Percentiles rank a stretch among this genome's conserved stretches.
Evolutionary conservation across 1,284 basidiomycete species (phyloP).

Genomic region (Cutaneotrichosporon daszewskae): DNA sequence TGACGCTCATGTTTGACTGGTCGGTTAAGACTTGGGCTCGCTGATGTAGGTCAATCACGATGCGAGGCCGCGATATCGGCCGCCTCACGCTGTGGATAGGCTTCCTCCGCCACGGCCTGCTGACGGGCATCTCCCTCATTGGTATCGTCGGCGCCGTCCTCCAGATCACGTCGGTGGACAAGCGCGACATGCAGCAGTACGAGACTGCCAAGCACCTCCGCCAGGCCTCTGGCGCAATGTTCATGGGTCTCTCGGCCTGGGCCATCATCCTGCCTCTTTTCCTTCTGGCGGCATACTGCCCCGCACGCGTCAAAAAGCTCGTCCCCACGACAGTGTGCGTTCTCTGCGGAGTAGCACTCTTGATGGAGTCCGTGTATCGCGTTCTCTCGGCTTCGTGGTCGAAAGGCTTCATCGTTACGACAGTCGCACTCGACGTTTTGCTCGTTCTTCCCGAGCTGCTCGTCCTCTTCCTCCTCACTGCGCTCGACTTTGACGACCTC

Average conservation of each 20-base stretch:
- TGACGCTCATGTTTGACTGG: conserved; percentile 10
- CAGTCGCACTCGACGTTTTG: conserved; percentile 2
- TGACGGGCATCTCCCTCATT: conserved; percentile 5
- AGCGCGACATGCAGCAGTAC: conserved; percentile 3
- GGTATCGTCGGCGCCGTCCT: conserved; percentile 12
- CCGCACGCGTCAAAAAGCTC: background rate
- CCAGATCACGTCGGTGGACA: conserved; percentile 4
- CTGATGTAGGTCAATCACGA: background rate
- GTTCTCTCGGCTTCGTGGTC: background rate
- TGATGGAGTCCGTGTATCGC: conserved; percentile 10
- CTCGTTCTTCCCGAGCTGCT: conserved; percentile 10
- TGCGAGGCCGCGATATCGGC: conserved; percentile 2
- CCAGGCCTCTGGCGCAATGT: conserved; percentile 6
- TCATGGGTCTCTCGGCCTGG: background rate
- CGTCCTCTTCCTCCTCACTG: background rate
- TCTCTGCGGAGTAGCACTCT: background rate
- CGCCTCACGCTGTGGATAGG: background rate
- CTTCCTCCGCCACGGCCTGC: background rate
- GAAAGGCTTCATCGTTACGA: conserved; percentile 1
- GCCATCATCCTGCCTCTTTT: background rate
- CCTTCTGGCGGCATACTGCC: background rate
- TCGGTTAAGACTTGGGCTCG: background rate
- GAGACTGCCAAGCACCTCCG: conserved; percentile 1
- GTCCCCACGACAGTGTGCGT: background rate
- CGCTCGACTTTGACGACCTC: conserved; percentile 6